Evolutionary conservation across 352 stramenopile genomes (phyloP), one percentile per base, ranked within the genome.

Genomic region (Pythium scleroteichum): DNA sequence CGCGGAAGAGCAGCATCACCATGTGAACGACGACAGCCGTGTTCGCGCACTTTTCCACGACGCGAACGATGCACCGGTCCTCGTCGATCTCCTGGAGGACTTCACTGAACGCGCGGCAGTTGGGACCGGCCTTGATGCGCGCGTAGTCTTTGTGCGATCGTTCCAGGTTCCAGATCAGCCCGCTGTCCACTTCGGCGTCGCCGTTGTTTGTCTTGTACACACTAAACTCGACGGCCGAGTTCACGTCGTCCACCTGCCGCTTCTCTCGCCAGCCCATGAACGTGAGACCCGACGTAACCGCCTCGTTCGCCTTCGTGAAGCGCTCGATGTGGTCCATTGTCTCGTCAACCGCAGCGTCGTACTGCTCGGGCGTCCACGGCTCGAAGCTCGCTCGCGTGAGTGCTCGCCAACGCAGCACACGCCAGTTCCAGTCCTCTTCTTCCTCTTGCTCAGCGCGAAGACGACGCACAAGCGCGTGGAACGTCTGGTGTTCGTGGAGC

Each of bases 31-130:
- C 9, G 20, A 57, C 16, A 1, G 29, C 20, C 13, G 48, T 29
- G 19, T 29, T 32, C 2, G 56, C 27, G 46, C 53, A 62, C 42
- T 62, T 14, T 17, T 55, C 47, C 0, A 39, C 47, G 46, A 20
- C 20, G 19, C 56, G 56, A 3, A 64, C 12, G 46, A 64, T 46
- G 47, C 35, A 57, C 9, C 53, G 40, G 17, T 64, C 47, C 10
- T 19, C n/a, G 1, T 24, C 45, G n/a, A 57, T 35, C 4, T 51
- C 20, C 16, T 64, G 56, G 14, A 64, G 45, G 16, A 64, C 32
- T 22, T 49, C 32, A 24, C 27, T 41, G 35, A 50, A 56, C 19
- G 47, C 20, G 2, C 19, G 39, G n/a, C 13, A n/a, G 47, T 55
- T 56, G 12, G 45, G 46, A 5, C 44, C 56, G 17, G 29, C 29